Evolutionary conservation across 2,329 filamentous ascomycete genomes (phyloP), one percentile per base, ranked within the genome.

Genomic region (Pseudopyrenochaeta lycopersici): DNA sequence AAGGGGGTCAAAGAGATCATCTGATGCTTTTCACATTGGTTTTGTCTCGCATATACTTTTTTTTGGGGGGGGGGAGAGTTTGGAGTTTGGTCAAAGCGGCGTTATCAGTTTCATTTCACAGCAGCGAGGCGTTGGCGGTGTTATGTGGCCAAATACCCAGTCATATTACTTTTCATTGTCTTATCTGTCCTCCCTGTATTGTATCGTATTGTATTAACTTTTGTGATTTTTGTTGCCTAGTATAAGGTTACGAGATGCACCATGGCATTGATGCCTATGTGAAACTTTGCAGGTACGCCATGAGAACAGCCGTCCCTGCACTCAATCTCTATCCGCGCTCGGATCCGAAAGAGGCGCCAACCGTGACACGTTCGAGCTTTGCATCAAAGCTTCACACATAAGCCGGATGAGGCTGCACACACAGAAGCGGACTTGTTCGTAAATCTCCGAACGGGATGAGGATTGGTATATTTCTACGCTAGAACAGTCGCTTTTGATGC

Each of bases 1-100:
- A 64, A 62, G 47, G 68, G 67, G n/a, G 55, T 71, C 7, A 67
- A 54, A 52, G 70, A 72, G 58, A 68, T 68, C 36, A 63, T 66
- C 36, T 72, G 36, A 52, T 7, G 17, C n/a, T 9, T 15, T 15
- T 9, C 7, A n/a, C 7, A 36, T 9, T 36, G n/a, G 17, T 36
- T n/a, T 23, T 6, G 35, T 18, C 20, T 39, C n/a, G n/a, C n/a
- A n/a, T n/a, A n/a, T n/a, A n/a, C n/a, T n/a, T n/a, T n/a, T n/a
- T n/a, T n/a, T n/a, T n/a, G n/a, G n/a, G n/a, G n/a, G n/a, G n/a
- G n/a, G n/a, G n/a, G n/a, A n/a, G n/a, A n/a, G n/a, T n/a, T n/a
- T n/a, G n/a, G n/a, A n/a, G n/a, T n/a, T n/a, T n/a, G n/a, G n/a
- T n/a, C n/a, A n/a, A n/a, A n/a, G n/a, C n/a, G n/a, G n/a, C n/a